Evolutionary conservation across 345 rosid species (phyloP), one percentile per base, ranked within the genome.

Genomic region (Corchorus olitorius): DNA sequence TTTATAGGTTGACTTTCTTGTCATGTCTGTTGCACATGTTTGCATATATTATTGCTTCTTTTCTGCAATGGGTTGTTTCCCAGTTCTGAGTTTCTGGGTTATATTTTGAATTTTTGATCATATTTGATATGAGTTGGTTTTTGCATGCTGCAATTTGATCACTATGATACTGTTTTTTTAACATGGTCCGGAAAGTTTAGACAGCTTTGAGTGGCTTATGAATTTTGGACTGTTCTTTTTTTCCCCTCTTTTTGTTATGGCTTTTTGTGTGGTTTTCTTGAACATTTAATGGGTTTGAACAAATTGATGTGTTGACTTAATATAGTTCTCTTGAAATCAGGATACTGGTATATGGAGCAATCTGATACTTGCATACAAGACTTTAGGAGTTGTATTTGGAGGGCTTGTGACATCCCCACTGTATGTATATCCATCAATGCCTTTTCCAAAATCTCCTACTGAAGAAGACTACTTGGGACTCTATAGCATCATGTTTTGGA

Each of bases 361-460:
- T 65, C 41, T 86, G 75, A 17, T 82, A 7, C 81, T 86, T 54
- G 91, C 91, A 9, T 87, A 87, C 82, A 86, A 76, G 87, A 90
- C 92, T 43, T 76, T 90, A 2, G 94, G 92, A 73, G 90, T 91
- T 6, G 95, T 89, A 14, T 91, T 89, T 78, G 93, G 95, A 60
- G 92, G 93, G n/a, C 85, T 91, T 12, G 96, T 89, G 17, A 91
- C 93, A 27, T 91, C 93, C 6, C 92, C 96, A 6, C 65, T 87
- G 1, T 91, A 91, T 49, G 92, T 89, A 14, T 89, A 89, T 45
- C 93, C 92, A 8, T 89, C 90, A 53, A 88, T 91, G 91, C 89
- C 79, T 0, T 74, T 91, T 27, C 27, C 27, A 66, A 86, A 72
- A 39, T 86, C 89, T 70, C 91, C 92, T 2, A 87, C 89, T 0